phyloP scores from a whole-genome alignment of 495 filamentous ascomycete species.

The Penicillium fimorum region DNA sequence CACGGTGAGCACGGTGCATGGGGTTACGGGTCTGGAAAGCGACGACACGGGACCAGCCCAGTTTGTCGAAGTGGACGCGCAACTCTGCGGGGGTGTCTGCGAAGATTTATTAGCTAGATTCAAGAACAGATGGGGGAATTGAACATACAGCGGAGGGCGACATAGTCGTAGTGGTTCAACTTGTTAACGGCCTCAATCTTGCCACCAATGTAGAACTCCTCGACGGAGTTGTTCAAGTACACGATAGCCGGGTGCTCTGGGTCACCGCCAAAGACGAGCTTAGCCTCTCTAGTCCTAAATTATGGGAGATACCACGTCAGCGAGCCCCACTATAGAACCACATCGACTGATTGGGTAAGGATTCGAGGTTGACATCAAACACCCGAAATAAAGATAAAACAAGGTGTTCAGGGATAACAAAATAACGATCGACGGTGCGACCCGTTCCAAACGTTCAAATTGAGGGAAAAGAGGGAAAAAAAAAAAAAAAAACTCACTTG shows the following conservation, averaged over 20 bases:
- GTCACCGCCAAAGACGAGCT: conserved; percentile 93
- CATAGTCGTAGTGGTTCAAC: conserved; percentile 98
- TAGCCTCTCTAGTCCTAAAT: conserved; percentile 76
- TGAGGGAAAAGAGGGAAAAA: conserved; percentile 1
- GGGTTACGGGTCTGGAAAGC: conserved; percentile 99
- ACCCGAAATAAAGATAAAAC: neutral
- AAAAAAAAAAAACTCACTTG: conserved; percentile 63
- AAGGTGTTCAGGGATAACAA: conserved; percentile 6
- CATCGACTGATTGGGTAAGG: conserved; percentile 3
- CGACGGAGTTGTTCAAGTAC: conserved; percentile 74
- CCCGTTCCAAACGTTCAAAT: conserved; percentile 7
- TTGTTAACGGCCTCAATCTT: conserved; percentile 92
- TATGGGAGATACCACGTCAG: conserved; percentile 39
- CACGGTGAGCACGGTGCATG: conserved; percentile 97
- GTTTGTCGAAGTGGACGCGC: conserved; percentile 96
- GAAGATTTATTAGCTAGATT: conserved; percentile 1
- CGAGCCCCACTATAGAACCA: conserved; percentile 28
- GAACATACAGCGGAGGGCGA: conserved; percentile 82
- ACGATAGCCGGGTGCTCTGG: conserved; percentile 88
- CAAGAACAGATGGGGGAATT: neutral
- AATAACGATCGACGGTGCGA: conserved; percentile 12
- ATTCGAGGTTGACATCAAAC: conserved; percentile 8
- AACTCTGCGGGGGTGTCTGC: conserved; percentile 94
- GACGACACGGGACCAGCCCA: conserved; percentile 94
- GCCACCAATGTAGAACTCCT: conserved; percentile 92